Conservation (phyloP, 441 rosid species). For the Adansonia gregorii region DNA sequence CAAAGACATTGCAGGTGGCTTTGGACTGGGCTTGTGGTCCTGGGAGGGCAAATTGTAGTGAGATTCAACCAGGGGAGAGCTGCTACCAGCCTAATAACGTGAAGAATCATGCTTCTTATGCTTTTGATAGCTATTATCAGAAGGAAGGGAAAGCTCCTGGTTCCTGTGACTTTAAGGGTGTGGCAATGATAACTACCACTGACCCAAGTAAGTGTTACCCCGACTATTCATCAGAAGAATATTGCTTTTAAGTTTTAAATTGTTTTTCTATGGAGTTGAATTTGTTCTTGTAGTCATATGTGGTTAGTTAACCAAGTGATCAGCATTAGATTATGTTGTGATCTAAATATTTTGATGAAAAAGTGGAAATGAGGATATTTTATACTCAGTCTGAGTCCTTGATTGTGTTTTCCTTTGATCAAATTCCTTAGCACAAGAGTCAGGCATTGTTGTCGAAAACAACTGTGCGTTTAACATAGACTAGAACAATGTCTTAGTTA, state of each 20-base stretch:
- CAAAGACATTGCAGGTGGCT: conserved; percentile 81
- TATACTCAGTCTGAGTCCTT: too few species aligned
- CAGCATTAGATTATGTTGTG: background rate
- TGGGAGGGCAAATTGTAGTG: conserved; percentile 82
- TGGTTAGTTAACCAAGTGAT: conserved; percentile 14
- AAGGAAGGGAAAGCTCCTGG: conserved; percentile 72
- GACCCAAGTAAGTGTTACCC: conserved; percentile 78
- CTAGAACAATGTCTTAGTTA: background rate
- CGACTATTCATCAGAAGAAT: background rate
- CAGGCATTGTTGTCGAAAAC: background rate
- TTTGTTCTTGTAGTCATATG: conserved; percentile 12
- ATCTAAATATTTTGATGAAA: background rate
- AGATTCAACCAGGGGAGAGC: conserved; percentile 87
- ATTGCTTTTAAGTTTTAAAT: background rate
- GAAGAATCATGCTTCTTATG: conserved; percentile 84
- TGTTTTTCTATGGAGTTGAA: conserved; percentile 11
- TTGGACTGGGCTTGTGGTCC: conserved; percentile 99
- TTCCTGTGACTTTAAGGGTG: conserved; percentile 96
- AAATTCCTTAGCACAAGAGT: background rate
- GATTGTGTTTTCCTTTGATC: background rate
- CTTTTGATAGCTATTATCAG: conserved; percentile 95
- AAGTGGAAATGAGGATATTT: background rate
- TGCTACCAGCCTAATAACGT: conserved; percentile 91
- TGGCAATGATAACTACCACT: conserved; percentile 88
- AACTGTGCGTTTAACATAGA: background rate